Base-by-base conservation (phyloP, 768 basidiomycete genomes). In the Filobasidium wieringae region DNA sequence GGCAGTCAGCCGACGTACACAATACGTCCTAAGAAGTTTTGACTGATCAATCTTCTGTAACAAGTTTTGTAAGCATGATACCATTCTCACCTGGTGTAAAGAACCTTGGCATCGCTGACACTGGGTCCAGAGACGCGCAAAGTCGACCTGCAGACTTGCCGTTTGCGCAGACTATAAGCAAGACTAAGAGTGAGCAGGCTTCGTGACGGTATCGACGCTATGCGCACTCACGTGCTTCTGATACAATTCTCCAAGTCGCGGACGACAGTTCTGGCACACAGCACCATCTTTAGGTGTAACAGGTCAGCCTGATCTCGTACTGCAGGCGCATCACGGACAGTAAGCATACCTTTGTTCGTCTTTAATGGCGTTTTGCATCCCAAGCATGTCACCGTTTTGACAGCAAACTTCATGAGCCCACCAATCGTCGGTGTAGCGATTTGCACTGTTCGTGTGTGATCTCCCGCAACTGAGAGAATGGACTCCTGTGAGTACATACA, bases 41-140 rank as follows among this genome's bases (percentile, higher is more conserved):
- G 8, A 43, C 0, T 2, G 14, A 33, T 29, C 40, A 17, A 22
- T 33, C 14, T 4, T 15, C 22, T 12, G 8, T 3, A 24, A n/a
- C n/a, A n/a, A n/a, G n/a, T n/a, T n/a, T 22, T 9, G 15, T 29
- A 29, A 15, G 39, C 22, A 40, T 17, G n/a, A 5, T 27, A 26
- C 34, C 12, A 47, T 5, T 4, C 62, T 31, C 17, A 74, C 69
- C 67, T 95, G 91, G 76, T 99, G 95, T 49, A 99, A 78, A 17
- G 95, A 99, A 14, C 95, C 95, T 71, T 99, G 95, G 77, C 95
- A 99, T 26, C 95, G 81, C 69, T 99, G 95, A 66, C 95, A 99
- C 69, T 97, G 93, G 1, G 95, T 97, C 95, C 95, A 99, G 24
- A 99, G 73, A 50, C 92, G 81, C 19, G 93, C 87, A 72, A 95